Evolutionary conservation across 352 stramenopile species (phyloP), one percentile per base, ranked within the genome.

Genomic region (Aphanomyces invadans): DNA sequence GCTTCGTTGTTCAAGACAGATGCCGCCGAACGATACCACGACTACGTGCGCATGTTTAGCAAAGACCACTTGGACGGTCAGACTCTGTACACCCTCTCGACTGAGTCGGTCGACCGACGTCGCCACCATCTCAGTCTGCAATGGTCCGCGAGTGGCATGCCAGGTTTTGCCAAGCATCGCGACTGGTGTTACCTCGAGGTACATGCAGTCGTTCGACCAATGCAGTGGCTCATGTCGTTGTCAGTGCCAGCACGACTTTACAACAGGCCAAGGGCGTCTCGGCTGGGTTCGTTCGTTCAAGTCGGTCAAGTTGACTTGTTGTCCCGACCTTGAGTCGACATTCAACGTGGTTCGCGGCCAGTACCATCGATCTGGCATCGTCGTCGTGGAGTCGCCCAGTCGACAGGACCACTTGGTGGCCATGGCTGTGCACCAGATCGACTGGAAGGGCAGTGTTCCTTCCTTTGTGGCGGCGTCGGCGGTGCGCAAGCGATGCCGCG

Each of bases 201-300:
- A 54, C 46, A 31, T 11, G 0, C 11, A 21, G n/a, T 54, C 46
- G 46, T 23, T 31, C 11, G n/a, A 54, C n/a, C 15, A 2, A 15
- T n/a, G 39, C 39, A n/a, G 80, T 19, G 80, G 87, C 60, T 88
- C 86, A 56, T 66, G 86, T 49, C 81, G 74, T 11, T 73, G 88
- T 42, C 79, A 91, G 70, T 88, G 80, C 67, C 82, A 90, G 56
- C 81, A 86, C 71, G 76, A 76, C 7, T 89, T 89, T 55, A 79
- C 36, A 15, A 42, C 87, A 59, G n/a, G 2, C 5, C 85, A 74
- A 38, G 79, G 79, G 15, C 76, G 78, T 26, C 72, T 76, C 5
- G 82, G 82, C 17, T 90, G 80, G 80, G 82, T 88, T 31, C 82
- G 80, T 0, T 86, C 79, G 5, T 87, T 80, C 64, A 79, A 89